phyloP scores from a whole-genome alignment of 73 alveolate species.

The Uronychia binucleata region DNA sequence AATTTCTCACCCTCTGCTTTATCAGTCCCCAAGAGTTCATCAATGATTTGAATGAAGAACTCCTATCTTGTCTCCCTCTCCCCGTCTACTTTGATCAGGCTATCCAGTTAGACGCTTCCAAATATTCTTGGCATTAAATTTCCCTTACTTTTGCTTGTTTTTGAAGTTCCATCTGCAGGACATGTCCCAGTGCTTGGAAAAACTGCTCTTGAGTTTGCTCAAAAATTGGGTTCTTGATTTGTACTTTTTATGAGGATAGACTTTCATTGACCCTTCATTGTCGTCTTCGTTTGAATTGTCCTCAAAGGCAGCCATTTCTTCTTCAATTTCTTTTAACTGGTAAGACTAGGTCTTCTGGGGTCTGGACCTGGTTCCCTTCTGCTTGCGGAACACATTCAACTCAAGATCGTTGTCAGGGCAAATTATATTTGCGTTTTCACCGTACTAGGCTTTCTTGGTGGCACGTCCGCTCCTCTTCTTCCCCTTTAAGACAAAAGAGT shows the following conservation, averaged over 20 bases:
- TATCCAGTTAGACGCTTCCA: conserved; percentile 65
- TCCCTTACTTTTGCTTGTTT: conserved; percentile 28
- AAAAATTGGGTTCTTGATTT: conserved; percentile 45
- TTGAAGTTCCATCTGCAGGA: conserved; percentile 62
- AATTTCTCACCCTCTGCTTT: background rate
- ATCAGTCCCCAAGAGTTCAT: conserved; percentile 1
- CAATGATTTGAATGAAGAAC: conserved; percentile 19
- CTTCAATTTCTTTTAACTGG: background rate
- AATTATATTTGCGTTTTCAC: background rate
- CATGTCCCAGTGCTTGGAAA: conserved; percentile 72
- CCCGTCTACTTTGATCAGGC: conserved; percentile 36
- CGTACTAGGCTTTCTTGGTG: conserved; percentile 4
- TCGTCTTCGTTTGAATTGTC: background rate
- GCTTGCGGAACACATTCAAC: background rate
- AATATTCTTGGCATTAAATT: conserved; percentile 26
- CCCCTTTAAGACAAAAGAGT: conserved; percentile 63
- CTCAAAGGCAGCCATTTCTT: background rate
- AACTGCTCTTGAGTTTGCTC: conserved; percentile 43
- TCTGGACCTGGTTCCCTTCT: conserved; percentile 8
- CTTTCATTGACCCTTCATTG: background rate
- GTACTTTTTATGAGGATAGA: conserved; percentile 65
- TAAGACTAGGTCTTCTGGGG: conserved; percentile 22
- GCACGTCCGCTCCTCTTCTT: conserved; percentile 14
- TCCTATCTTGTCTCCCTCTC: conserved; percentile 36
- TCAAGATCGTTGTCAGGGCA: background rate